Percentiles rank a stretch among this genome's conserved stretches.
phyloP scores from a whole-genome alignment of 148 eudicot genomes.

The Chenopodium suecicum region DNA sequence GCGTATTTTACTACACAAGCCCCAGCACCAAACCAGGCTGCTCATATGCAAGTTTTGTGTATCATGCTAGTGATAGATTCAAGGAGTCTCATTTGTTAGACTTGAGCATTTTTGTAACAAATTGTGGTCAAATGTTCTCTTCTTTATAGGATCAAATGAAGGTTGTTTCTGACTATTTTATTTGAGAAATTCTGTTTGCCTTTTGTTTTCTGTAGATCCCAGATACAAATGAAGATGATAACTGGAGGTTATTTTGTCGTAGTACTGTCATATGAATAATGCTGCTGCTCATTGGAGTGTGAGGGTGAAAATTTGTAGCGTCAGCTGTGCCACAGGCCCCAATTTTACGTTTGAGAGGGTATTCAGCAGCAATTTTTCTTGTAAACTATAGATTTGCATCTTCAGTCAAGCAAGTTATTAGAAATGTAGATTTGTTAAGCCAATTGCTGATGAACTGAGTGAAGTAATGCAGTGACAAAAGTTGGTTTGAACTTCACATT shows the following conservation, averaged over 20 bases:
- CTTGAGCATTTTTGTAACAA: background rate
- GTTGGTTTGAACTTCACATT: background rate
- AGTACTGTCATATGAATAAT: background rate
- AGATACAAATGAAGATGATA: background rate
- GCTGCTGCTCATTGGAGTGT: background rate
- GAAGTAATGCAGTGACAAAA: background rate
- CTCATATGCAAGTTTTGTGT: background rate
- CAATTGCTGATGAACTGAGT: no score
- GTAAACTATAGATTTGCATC: background rate
- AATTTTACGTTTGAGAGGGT: background rate
- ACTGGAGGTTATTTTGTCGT: background rate
- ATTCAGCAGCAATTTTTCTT: background rate
- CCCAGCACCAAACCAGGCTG: background rate
- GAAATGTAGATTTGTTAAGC: no score
- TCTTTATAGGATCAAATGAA: background rate
- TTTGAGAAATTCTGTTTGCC: constrained; percentile 15
- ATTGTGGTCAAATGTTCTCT: background rate
- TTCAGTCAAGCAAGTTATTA: no score
- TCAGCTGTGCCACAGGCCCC: no score
- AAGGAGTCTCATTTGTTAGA: background rate
- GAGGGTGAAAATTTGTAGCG: background rate
- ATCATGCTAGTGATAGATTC: background rate
- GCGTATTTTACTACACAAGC: background rate
- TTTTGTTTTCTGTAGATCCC: constrained; percentile 19
- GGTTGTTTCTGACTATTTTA: background rate